Conservation (phyloP, 2,329 filamentous ascomycete genomes). For the Emydomyces testavorans region DNA sequence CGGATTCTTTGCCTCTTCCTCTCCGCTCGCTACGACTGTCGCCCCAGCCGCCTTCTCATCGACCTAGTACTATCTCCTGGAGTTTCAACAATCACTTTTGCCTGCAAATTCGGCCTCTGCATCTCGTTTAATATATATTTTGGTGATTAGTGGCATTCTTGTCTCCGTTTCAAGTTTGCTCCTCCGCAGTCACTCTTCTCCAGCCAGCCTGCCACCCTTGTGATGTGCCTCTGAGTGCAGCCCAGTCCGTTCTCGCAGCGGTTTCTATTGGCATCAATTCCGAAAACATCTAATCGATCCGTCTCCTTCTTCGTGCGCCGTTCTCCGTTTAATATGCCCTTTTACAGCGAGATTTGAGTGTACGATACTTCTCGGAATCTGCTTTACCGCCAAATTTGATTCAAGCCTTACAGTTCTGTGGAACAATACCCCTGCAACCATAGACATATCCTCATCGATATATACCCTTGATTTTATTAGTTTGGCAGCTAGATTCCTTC, state of each 20-base stretch:
- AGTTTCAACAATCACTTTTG: background rate
- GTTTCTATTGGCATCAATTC: background rate
- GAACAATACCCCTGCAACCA: background rate
- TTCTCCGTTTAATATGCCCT: background rate
- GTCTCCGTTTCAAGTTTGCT: background rate
- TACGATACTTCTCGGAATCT: background rate
- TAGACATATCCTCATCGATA: background rate
- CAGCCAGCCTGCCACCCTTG: conserved; percentile 2
- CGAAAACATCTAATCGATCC: background rate
- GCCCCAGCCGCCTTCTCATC: background rate
- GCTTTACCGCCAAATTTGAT: conserved; percentile 6
- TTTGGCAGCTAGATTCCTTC: background rate
- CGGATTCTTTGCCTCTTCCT: background rate
- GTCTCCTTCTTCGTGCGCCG: background rate
- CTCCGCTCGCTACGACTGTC: conserved; percentile 2
- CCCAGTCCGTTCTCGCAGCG: background rate
- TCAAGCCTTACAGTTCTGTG: conserved; percentile 6
- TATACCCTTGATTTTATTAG: background rate
- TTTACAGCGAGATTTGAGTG: background rate
- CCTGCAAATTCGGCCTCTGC: background rate
- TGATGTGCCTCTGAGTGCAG: background rate
- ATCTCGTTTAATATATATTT: background rate
- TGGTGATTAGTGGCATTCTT: background rate
- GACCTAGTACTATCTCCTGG: background rate
- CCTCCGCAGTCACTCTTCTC: conserved; percentile 2